Evolutionary conservation across 2,329 filamentous ascomycete species (phyloP).

Genomic region (Neonectria coccinea): DNA sequence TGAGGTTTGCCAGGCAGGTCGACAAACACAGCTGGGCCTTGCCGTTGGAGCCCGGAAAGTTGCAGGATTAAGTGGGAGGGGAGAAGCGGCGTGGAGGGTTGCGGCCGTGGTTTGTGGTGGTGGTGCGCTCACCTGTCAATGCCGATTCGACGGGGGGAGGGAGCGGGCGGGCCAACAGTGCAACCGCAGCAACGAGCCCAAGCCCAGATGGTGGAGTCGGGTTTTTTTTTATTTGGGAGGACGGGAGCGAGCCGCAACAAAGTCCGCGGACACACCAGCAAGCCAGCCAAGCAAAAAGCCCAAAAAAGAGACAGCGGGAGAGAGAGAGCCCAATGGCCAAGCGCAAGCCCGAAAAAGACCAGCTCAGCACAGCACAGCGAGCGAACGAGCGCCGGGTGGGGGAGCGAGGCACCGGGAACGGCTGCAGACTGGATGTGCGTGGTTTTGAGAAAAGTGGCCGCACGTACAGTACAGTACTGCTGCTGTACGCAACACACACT

Average conservation of each 20-base stretch:
- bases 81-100: constrained; percentile 21
- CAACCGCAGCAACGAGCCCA: constrained; percentile 45
- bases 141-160: constrained; percentile 23
- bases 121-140: constrained; percentile 25
- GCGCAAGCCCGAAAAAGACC: constrained; percentile 2
- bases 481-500: constrained; percentile 9
- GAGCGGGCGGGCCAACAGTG: constrained; percentile 37
- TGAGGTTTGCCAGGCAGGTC: constrained; percentile 22
- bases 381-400: constrained; percentile 10
- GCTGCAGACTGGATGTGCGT: constrained; percentile 31
- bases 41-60: constrained; percentile 23
- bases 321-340: constrained; percentile 1
- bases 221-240: background rate
- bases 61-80: constrained; percentile 19
- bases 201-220: constrained; percentile 23
- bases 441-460: constrained; percentile 35
- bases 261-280: background rate
- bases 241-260: constrained; percentile 23
- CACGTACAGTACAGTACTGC: constrained; percentile 7
- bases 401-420: constrained; percentile 24
- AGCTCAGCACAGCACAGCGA: constrained; percentile 25
- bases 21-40: constrained; percentile 28
- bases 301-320: background rate
- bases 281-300: constrained; percentile 1
- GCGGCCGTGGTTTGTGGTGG: constrained; percentile 19